These are phyloP conservation scores for Diaporthe vexans DNA, from an alignment of 2,329 filamentous ascomycete genomes.

Conservation along the genomic window DNA sequence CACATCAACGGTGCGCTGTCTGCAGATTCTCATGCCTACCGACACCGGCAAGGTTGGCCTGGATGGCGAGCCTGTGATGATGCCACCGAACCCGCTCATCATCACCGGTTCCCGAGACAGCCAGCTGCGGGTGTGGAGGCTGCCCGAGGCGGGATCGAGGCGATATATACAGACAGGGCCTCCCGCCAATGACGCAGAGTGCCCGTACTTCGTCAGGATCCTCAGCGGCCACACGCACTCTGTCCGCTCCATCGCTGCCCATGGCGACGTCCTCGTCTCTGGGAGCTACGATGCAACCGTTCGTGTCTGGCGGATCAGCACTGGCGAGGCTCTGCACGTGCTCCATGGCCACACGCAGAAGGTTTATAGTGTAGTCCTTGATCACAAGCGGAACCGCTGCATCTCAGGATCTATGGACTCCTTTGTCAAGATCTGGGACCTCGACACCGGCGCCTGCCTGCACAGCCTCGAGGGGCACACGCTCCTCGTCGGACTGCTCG, in stretches of 20 bases:
- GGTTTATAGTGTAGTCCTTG: constrained; percentile 96
- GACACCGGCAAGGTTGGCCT: constrained; percentile 76
- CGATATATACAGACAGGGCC: constrained; percentile 85
- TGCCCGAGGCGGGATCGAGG: constrained; percentile 84
- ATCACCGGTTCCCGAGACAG: constrained; percentile 98
- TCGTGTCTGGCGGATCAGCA: constrained; percentile 97
- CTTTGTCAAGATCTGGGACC: constrained; percentile 96
- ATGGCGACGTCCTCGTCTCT: constrained; percentile 95
- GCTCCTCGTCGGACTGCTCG: constrained; percentile 90
- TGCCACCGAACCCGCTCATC: constrained; percentile 94
- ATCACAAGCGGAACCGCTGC: constrained; percentile 91
- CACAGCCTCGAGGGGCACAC: constrained; percentile 94
- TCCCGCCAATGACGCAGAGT: constrained; percentile 81
- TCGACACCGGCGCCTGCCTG: constrained; percentile 86
- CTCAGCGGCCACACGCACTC: constrained; percentile 91
- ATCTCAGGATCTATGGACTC: constrained; percentile 99
- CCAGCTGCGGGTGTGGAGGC: constrained; percentile 92
- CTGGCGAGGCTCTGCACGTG: constrained; percentile 87
- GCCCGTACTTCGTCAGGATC: constrained; percentile 93
- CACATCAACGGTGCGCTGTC: constrained; percentile 94
- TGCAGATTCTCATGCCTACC: constrained; percentile 93
- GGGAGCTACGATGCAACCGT: constrained; percentile 97
- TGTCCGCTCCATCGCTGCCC: constrained; percentile 93
- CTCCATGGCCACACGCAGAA: constrained; percentile 91
- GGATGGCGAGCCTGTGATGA: constrained; percentile 84